phyloP scores from a whole-genome alignment of 2,329 filamentous ascomycete genomes.

The Helotiales sp. region DNA sequence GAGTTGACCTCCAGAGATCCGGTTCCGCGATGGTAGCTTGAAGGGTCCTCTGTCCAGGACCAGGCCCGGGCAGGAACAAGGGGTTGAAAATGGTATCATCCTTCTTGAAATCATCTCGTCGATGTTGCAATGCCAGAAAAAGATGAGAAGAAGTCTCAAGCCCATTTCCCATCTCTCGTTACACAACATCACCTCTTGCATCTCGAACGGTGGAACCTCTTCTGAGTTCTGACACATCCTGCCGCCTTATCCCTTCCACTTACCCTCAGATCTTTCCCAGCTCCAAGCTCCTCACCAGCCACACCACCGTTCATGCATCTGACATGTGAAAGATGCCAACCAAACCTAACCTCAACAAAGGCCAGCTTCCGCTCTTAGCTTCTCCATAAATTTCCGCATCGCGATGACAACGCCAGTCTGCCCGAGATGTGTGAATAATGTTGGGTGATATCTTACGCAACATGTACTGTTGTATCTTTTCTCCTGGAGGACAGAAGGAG shows the following conservation, averaged over 20 bases:
- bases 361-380: neutral
- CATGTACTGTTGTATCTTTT: neutral
- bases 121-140: neutral
- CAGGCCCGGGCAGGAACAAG: no score
- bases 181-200: neutral
- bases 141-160: neutral
- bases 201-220: neutral
- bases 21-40: neutral
- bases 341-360: constrained; percentile 11
- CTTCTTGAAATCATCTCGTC: neutral
- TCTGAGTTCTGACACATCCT: neutral
- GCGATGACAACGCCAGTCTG: neutral
- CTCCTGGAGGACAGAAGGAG: neutral
- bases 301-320: constrained; percentile 2
- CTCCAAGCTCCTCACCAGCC: constrained; percentile 6
- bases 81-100: no score
- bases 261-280: neutral
- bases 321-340: constrained; percentile 8
- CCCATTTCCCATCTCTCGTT: neutral
- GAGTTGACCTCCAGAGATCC: neutral
- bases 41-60: no score
- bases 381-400: neutral
- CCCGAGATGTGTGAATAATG: neutral
- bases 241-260: neutral
- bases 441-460: constrained; percentile 3